Evolutionary conservation across 2,329 filamentous ascomycete species (phyloP).

Genomic region (Colletotrichum sp.): DNA sequence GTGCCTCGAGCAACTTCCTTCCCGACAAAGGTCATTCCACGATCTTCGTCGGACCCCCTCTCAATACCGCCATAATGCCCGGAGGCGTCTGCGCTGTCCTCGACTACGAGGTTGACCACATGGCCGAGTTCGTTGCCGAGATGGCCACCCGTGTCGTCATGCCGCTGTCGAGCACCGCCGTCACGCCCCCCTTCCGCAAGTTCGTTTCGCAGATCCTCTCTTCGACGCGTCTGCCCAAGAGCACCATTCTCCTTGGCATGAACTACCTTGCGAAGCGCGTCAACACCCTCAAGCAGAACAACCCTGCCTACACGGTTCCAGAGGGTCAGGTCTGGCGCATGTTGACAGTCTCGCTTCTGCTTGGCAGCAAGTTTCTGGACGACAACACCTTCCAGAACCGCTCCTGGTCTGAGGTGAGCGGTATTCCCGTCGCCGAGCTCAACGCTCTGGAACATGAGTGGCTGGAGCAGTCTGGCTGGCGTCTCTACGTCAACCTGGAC

Average conservation of each 20-base stretch:
- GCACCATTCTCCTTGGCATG: constrained; percentile 88
- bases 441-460: constrained; percentile 89
- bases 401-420: constrained; percentile 95
- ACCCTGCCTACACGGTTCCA: constrained; percentile 59
- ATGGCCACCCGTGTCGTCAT: constrained; percentile 72
- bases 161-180: constrained; percentile 45
- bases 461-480: constrained; percentile 83
- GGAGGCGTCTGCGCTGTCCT: constrained; percentile 92
- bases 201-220: constrained; percentile 91
- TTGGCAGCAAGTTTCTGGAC: constrained; percentile 95
- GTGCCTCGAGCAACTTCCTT: constrained; percentile 15
- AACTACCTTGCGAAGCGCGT: constrained; percentile 88
- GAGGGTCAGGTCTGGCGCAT: constrained; percentile 85
- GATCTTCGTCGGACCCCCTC: constrained; percentile 44
- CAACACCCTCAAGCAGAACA: constrained; percentile 68
- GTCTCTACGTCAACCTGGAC: constrained; percentile 84
- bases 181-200: constrained; percentile 82
- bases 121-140: constrained; percentile 94
- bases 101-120: constrained; percentile 95
- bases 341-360: constrained; percentile 81
- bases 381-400: constrained; percentile 98
- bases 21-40: constrained; percentile 41
- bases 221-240: constrained; percentile 87
- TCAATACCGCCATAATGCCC: constrained; percentile 57
- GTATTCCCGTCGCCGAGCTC: constrained; percentile 82